Percentiles rank a stretch among this genome's conserved stretches.
Conservation (phyloP, 1,139 yeast species). For the Kodamaea suecica region DNA sequence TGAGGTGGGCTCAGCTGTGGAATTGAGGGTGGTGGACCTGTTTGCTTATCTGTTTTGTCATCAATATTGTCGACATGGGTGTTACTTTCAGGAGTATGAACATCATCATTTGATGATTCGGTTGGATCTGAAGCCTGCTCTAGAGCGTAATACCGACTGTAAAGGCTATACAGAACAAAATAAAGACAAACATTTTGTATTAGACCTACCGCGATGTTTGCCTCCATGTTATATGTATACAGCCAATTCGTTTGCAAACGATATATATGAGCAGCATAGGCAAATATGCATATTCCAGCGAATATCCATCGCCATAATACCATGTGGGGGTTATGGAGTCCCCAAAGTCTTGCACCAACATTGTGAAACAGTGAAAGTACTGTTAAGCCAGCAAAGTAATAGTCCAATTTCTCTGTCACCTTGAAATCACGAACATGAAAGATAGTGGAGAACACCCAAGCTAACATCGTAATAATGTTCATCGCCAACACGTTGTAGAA, state of each 20-base stretch:
- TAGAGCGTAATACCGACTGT: slow-evolving; percentile 29
- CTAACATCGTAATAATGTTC: slow-evolving; percentile 67
- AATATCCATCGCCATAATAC: slow-evolving; percentile 29
- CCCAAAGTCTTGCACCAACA: slow-evolving; percentile 55
- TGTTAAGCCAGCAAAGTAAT: slow-evolving; percentile 88
- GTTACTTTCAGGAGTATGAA: too few species aligned
- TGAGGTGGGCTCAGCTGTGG: slow-evolving; percentile 17
- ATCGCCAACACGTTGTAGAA: slow-evolving; percentile 39
- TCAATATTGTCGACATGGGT: too few species aligned
- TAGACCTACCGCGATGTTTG: slow-evolving; percentile 76
- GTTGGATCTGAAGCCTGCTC: slow-evolving; percentile 15
- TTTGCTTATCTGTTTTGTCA: too few species aligned
- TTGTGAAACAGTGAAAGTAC: slow-evolving; percentile 77
- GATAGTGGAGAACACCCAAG: slow-evolving; percentile 83
- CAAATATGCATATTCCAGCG: slow-evolving; percentile 40
- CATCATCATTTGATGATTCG: too few species aligned
- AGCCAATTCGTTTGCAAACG: slow-evolving; percentile 77
- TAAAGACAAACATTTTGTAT: slow-evolving; percentile 57
- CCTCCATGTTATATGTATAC: slow-evolving; percentile 91
- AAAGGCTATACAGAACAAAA: slow-evolving; percentile 32
- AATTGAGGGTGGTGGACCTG: too few species aligned
- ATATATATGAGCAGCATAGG: slow-evolving; percentile 62
- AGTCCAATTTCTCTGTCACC: slow-evolving; percentile 81
- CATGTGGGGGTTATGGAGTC: slow-evolving; percentile 45
- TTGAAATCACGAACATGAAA: slow-evolving; percentile 84